These are phyloP conservation scores for Agaricus sinodeliciosus DNA, from an alignment of 768 basidiomycete species.

Conservation along the genomic window DNA sequence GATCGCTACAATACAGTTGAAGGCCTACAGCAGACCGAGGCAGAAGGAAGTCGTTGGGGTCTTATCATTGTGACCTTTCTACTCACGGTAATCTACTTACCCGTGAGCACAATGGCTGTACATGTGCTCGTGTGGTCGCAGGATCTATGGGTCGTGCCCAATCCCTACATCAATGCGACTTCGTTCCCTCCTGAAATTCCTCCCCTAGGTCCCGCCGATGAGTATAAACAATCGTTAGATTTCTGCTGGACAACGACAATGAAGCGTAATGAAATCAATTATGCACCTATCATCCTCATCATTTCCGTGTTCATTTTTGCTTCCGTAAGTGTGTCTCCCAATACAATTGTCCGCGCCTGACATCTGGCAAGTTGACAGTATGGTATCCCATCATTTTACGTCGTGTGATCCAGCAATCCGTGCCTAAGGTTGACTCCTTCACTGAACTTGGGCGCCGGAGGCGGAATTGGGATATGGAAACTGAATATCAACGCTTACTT, in stretches of 20 bases:
- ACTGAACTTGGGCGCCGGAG: conserved; percentile 67
- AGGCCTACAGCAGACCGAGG: conserved; percentile 43
- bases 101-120: conserved; percentile 70
- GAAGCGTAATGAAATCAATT: conserved; percentile 62
- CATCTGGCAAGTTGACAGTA: conserved; percentile 43
- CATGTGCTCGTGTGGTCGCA: conserved; percentile 74
- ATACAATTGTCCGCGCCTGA: neutral
- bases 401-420: conserved; percentile 45
- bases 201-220: conserved; percentile 47
- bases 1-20: conserved; percentile 45
- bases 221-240: conserved; percentile 57
- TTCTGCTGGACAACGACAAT: conserved; percentile 81
- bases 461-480: conserved; percentile 50
- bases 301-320: conserved; percentile 45
- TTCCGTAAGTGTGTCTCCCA: conserved; percentile 32
- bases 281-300: conserved; percentile 56
- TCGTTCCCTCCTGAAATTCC: conserved; percentile 39
- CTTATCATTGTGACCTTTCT: conserved; percentile 59
- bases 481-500: conserved; percentile 64
- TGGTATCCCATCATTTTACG: conserved; percentile 67
- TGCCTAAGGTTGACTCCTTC: conserved; percentile 59
- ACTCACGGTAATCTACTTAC: conserved; percentile 65
- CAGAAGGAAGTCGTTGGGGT: conserved; percentile 40
- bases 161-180: conserved; percentile 59
- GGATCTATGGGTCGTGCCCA: conserved; percentile 68